phyloP scores from a whole-genome alignment of 2,329 filamentous ascomycete genomes.

The Coniochaeta prunicola region DNA sequence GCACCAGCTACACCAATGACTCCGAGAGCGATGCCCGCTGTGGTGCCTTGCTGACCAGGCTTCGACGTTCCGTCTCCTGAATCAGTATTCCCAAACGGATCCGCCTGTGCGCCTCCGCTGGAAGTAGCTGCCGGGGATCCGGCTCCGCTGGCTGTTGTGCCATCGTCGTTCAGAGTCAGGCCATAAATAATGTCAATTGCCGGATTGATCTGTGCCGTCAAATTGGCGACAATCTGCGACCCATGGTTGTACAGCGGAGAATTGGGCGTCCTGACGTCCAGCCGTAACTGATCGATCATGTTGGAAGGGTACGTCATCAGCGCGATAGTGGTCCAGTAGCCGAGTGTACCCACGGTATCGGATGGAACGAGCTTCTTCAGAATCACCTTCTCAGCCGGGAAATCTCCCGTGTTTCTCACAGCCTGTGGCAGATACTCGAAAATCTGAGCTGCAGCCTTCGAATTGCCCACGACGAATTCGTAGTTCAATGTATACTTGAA shows the following conservation, averaged over 20 bases:
- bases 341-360: constrained; percentile 60
- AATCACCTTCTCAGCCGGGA: constrained; percentile 47
- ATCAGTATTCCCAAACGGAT: constrained; percentile 30
- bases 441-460: constrained; percentile 73
- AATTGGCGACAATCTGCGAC: constrained; percentile 55
- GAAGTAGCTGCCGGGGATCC: constrained; percentile 26
- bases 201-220: constrained; percentile 78
- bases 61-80: not conserved
- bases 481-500: constrained; percentile 81
- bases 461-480: constrained; percentile 65
- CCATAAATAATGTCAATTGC: constrained; percentile 61
- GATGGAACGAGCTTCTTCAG: constrained; percentile 70
- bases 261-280: constrained; percentile 64
- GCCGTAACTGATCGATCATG: constrained; percentile 58
- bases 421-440: constrained; percentile 71
- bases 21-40: constrained; percentile 65
- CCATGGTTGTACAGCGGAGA: constrained; percentile 67
- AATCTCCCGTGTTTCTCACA: constrained; percentile 55
- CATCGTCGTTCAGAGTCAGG: constrained; percentile 31
- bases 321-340: constrained; percentile 76
- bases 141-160: constrained; percentile 26
- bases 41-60: constrained; percentile 53
- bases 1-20: constrained; percentile 71
- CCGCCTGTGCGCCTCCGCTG: constrained; percentile 20
- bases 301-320: constrained; percentile 61